These are phyloP conservation scores for Adenanthera pavonina DNA, from an alignment of 306 rosid genomes.

Conservation along the genomic window DNA sequence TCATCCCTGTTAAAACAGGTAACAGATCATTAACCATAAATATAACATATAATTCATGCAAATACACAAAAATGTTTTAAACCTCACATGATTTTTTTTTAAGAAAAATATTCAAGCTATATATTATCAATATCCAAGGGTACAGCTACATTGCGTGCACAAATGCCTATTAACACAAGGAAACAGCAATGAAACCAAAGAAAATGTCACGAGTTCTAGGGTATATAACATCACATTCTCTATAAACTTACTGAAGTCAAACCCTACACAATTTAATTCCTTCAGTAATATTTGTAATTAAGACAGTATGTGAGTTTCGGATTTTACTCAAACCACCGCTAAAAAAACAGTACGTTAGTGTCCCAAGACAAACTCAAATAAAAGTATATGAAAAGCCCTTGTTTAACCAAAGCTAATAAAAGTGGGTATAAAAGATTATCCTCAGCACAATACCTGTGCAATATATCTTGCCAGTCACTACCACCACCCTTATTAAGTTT, in stretches of 20 bases:
- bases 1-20: too few relatives aligned
- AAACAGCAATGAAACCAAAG: constrained; percentile 10
- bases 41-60: constrained; percentile 24
- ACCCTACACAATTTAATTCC: too few relatives aligned
- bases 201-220: not conserved
- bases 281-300: not conserved
- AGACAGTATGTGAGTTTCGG: not conserved
- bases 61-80: constrained; percentile 23
- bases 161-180: constrained; percentile 25
- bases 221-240: not conserved
- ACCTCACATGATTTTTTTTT: constrained; percentile 5
- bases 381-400: too few relatives aligned
- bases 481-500: constrained; percentile 45
- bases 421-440: constrained; percentile 8
- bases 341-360: constrained; percentile 9
- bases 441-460: constrained; percentile 69
- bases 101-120: not conserved
- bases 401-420: constrained; percentile 19
- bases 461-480: constrained; percentile 72
- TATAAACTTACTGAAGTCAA: not conserved
- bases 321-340: not conserved
- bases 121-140: constrained; percentile 27
- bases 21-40: too few relatives aligned
- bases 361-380: not conserved
- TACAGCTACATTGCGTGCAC: constrained; percentile 37